Evolutionary conservation across 2,329 filamentous ascomycete species (phyloP).

Genomic region (Fusarium setosum): DNA sequence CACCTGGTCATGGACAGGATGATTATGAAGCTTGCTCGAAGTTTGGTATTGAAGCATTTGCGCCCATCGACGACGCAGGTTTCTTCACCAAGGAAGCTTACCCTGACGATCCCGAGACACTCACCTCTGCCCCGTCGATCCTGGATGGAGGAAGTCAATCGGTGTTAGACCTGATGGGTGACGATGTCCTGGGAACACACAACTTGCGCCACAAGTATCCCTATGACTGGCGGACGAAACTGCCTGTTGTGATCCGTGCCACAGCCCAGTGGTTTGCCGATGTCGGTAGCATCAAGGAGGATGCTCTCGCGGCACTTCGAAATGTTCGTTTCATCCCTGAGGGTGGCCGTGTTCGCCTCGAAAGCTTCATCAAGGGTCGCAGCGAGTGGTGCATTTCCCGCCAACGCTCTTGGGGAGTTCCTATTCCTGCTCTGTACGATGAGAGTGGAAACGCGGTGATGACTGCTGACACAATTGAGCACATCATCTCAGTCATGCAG

Average conservation of each 20-base stretch:
- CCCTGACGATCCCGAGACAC: conserved; percentile 71
- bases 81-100: conserved; percentile 84
- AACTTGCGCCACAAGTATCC: conserved; percentile 91
- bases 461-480: conserved; percentile 80
- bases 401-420: conserved; percentile 95
- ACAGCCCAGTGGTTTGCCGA: conserved; percentile 99
- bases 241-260: conserved; percentile 88
- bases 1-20: conserved; percentile 95
- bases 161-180: conserved; percentile 76
- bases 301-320: conserved; percentile 76
- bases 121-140: conserved; percentile 78
- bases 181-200: conserved; percentile 75
- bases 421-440: conserved; percentile 90
- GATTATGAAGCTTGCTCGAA: conserved; percentile 87
- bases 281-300: conserved; percentile 82
- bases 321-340: conserved; percentile 83
- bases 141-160: conserved; percentile 75
- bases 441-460: conserved; percentile 80
- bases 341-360: conserved; percentile 77
- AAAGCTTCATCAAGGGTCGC: conserved; percentile 87
- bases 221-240: conserved; percentile 97
- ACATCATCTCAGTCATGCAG: conserved; percentile 84
- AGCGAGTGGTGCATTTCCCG: conserved; percentile 99
- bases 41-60: conserved; percentile 78
- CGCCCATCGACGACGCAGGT: conserved; percentile 86